Conservation (phyloP, 192 early-diverging fungal genomes). For the Backusella psychrophila region DNA sequence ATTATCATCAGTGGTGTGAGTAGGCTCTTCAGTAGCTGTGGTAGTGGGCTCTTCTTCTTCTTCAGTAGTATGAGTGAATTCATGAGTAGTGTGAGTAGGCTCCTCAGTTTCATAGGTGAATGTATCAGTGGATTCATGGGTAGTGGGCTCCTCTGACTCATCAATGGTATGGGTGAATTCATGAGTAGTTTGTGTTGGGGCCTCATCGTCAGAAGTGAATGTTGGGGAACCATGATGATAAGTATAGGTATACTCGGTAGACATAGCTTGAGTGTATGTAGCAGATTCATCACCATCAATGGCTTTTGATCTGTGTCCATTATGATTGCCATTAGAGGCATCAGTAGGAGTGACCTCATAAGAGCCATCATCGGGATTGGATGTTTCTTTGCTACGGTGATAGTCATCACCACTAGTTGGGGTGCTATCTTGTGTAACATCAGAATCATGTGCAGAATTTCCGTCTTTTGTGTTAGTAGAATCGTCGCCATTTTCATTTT, state of each 20-base stretch:
- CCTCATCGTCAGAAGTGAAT: not conserved
- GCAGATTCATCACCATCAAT: not conserved
- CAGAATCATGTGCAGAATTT: not conserved
- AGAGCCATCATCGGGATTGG: not conserved
- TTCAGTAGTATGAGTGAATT: not conserved
- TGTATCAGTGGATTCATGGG: not conserved
- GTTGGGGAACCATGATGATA: not conserved
- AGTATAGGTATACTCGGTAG: not conserved
- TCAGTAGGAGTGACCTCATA: not conserved
- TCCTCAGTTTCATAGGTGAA: not conserved
- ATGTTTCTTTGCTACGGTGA: not conserved
- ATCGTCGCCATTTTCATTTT: not conserved
- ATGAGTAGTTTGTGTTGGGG: not conserved
- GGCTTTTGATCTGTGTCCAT: not conserved
- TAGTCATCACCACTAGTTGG: not conserved
- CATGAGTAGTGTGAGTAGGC: not conserved
- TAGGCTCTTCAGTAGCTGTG: not conserved
- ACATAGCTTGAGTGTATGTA: not conserved
- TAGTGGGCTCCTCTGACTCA: not conserved
- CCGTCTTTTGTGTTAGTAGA: not conserved
- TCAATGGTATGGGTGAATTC: not conserved
- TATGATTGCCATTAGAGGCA: not conserved
- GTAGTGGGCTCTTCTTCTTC: not conserved
- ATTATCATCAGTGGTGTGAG: not conserved
- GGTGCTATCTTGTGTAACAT: not conserved